Conservation (phyloP, 75 land plant species). For the Pseudotsuga menziesii region DNA sequence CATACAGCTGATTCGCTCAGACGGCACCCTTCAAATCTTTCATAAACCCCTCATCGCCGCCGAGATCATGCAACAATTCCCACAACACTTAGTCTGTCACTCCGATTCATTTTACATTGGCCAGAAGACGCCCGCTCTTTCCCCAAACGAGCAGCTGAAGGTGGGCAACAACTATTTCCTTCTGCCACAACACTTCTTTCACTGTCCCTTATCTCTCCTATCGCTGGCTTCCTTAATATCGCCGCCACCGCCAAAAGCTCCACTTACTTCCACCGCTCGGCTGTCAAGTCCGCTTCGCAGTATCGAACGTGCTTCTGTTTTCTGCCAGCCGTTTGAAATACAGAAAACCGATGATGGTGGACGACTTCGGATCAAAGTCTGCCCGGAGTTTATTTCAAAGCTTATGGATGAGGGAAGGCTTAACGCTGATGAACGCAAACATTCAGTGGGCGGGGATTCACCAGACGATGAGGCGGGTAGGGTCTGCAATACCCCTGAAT, state of each 20-base stretch:
- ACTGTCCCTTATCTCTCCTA: constrained; percentile 34
- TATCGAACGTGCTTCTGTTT: not conserved
- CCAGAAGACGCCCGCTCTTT: constrained; percentile 32
- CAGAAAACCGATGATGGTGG: constrained; percentile 14
- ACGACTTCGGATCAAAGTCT: constrained; percentile 21
- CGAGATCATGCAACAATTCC: no score
- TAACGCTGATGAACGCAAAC: constrained; percentile 3
- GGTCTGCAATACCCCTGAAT: constrained; percentile 36
- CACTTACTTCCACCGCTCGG: not conserved
- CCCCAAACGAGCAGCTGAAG: constrained; percentile 23
- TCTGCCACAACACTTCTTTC: constrained; percentile 39
- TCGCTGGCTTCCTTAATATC: constrained; percentile 26
- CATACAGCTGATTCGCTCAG: no score
- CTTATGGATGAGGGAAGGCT: constrained; percentile 13
- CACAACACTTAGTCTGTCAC: constrained; percentile 21
- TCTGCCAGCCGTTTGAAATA: constrained; percentile 26
- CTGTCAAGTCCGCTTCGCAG: not conserved
- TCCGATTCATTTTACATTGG: constrained; percentile 53
- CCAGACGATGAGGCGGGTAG: not conserved
- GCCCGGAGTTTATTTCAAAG: constrained; percentile 34
- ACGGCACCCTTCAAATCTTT: no score
- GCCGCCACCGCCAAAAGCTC: no score
- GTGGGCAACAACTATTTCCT: constrained; percentile 43
- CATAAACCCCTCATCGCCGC: no score
- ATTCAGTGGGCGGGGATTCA: not conserved